Base-by-base conservation (phyloP, 208 protist genomes). In the Acanthamoeba lugdunensis region DNA sequence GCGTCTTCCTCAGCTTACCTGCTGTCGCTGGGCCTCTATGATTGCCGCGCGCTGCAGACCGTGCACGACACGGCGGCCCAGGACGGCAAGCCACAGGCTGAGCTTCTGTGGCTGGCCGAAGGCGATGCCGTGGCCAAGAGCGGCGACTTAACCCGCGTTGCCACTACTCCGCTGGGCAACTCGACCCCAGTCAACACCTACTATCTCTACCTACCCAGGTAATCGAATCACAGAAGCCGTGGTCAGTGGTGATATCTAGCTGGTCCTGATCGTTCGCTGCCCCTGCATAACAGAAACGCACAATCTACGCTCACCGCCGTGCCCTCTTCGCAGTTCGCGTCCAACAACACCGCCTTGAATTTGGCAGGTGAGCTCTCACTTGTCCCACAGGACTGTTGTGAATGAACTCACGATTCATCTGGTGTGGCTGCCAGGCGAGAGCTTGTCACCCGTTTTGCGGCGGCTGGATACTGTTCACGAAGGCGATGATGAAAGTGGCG, bases 161-260 rank as follows among this genome's bases (percentile, higher is more conserved):
- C 21, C 48, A 85, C 48, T 28, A 37, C 25, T 25, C 14, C 77
- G 7, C 23, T 85, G n/a, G 41, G 30, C 9, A 61, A 85, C 50
- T 30, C 77, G n/a, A 85, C 77, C 3, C 41, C 25, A 25, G 23
- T 6, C 25, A 58, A 58, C 16, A 30, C 58, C 37, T 91, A 91
- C 30, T 91, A 91, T 45, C 50, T 91, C 9, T 91, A 91, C 41
- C 13, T 91, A 16, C n/a, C 28, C 30, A 65, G 85, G 85, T 91
- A 90, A 33, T 23, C 63, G 33, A 33, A 9, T 33, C 23, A 71
- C 25, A 11, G 3, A 21, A 45, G 9, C 14, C 85, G 18, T 75
- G 13, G 1, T 4, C 4, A 67, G 58, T n/a, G 8, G 18, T 33
- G 6, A 9, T 7, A 45, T 33, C 13, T 5, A 28, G 41, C 41